A percentile compares a stretch with the other conserved stretches of the same genome.
phyloP scores from a whole-genome alignment of 1,284 basidiomycete genomes.

The Calocybe gambosa region DNA sequence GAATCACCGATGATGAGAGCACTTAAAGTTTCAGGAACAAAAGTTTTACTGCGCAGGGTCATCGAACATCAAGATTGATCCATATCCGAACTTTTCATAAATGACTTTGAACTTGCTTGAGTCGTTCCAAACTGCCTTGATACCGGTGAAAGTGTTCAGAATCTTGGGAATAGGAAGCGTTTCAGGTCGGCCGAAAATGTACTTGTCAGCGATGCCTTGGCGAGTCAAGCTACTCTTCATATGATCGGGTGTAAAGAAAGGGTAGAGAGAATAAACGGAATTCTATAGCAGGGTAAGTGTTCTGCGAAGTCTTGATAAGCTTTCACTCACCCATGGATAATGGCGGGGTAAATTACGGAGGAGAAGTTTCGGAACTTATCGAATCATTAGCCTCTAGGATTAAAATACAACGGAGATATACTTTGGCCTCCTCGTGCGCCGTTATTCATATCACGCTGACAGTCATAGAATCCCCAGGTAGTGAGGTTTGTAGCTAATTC shows the following conservation, averaged over 20 bases:
- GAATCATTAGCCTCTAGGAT: not conserved
- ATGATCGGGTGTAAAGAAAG: conserved; percentile 46
- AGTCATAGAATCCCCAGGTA: conserved; percentile 42
- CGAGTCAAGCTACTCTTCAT: conserved; percentile 36
- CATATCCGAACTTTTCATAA: conserved; percentile 28
- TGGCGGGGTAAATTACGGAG: conserved; percentile 41
- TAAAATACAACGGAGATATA: conserved; percentile 14
- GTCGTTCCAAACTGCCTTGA: conserved; percentile 36
- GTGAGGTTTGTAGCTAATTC: conserved; percentile 37
- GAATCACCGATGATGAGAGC: not conserved
- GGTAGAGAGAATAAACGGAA: conserved; percentile 38
- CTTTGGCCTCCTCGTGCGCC: conserved; percentile 30
- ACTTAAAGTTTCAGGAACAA: not conserved
- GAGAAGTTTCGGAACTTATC: conserved; percentile 38
- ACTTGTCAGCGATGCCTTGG: conserved; percentile 34
- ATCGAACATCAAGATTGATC: conserved; percentile 25
- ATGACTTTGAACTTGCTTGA: conserved; percentile 30
- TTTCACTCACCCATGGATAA: conserved; percentile 28
- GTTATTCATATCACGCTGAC: conserved; percentile 30
- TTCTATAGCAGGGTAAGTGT: conserved; percentile 21
- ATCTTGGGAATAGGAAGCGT: conserved; percentile 28
- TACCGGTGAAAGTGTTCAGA: conserved; percentile 36
- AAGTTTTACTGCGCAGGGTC: conserved; percentile 18
- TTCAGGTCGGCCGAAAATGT: conserved; percentile 37
- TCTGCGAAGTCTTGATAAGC: not conserved